Base-by-base conservation (phyloP, 2,329 filamentous ascomycete genomes). In the Claviceps sp. region DNA sequence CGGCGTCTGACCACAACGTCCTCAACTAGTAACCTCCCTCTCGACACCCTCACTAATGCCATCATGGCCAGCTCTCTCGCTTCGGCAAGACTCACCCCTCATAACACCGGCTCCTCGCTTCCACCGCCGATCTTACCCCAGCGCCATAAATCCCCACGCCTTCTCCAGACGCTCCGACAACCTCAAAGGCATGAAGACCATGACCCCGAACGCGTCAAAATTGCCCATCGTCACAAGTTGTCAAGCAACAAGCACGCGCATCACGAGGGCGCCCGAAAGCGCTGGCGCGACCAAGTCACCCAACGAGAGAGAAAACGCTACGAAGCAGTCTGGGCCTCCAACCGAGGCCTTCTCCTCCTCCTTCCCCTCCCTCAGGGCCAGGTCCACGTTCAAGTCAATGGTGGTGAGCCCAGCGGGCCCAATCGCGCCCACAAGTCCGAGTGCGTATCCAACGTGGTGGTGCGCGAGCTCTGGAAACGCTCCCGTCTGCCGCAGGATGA, bases 301-400 rank as follows among this genome's bases (percentile, higher is more conserved):
- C 76, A 79, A 47, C 72, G 79, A 5, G 86, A 93, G 61, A 73
- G 85, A n/a, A 86, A 85, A 61, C 76, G 87, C 1, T 93, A 93
- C 64, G 87, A 91, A 64, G 87, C 85, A 2, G 78, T 93, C 1
- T 93, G 86, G 86, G 87, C 87, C 1, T 87, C 85, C 43, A 93
- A 93, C 60, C 79, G 81, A 47, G 86, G 86, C 0, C 53, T 80
- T 0, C 29, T 42, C 17, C 66, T 79, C 8, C 62, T 76, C 2
- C 29, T 26, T 29, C 43, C 13, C 16, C 14, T 8, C 9, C 14
- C 4, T 6, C 59, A 67, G 2, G 22, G 53, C 14, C 51, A 55
- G 13, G 55, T 56, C 50, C 54, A 51, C 43, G 22, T 42, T 26
- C 53, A 53, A 34, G 13, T 11, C 29, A 44, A 51, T 4, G 47